Base-by-base conservation (phyloP, 2,329 filamentous ascomycete genomes). In the Microascus cirrosus region DNA sequence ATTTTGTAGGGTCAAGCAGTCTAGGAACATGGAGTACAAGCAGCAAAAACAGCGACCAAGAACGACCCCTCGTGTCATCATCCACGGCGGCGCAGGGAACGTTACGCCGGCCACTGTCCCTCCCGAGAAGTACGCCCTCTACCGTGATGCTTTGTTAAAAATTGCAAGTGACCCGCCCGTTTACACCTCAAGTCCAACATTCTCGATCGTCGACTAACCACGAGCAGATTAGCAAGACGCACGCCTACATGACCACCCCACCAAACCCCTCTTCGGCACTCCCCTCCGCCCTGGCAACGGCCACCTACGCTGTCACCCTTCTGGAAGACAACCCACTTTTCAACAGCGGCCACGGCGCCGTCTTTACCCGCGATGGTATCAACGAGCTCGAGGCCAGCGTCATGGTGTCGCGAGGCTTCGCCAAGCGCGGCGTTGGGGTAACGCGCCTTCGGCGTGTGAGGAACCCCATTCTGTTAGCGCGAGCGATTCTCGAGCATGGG, bases 321-420 rank as follows among this genome's bases (percentile, higher is more conserved):
- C 81, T 96, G 18, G 91, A 96, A 72, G 77, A 95, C 66, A 83
- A 91, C 66, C 79, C 86, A 1, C 80, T 95, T 4, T 95, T 94
- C 79, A 96, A 96, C 73, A 84, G 85, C 59, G 90, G 85, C 8
- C 85, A 84, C 65, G 92, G 92, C 57, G 89, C 90, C 55, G 90
- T 95, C 22, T 96, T 95, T 70, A 95, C 90, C 0, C 83, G 85
- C 55, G 85, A 87, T 62, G 92, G 91, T 20, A 80, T 85, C 61
- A 91, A 92, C 68, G 89, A 96, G 73, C 84, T 95, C 61, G 91
- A 96, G 72, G 89, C 89, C 1, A 89, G 84, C 10, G 82, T 95
- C 56, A 95, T 95, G 90, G 87, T 95, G 0, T 88, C 86, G 1
- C 78, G 78, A 32, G 87, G 86, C 0, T 76, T 77, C 59, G 79